phyloP scores from a whole-genome alignment of 2,329 filamentous ascomycete species.

The Paecilomyces niveus region DNA sequence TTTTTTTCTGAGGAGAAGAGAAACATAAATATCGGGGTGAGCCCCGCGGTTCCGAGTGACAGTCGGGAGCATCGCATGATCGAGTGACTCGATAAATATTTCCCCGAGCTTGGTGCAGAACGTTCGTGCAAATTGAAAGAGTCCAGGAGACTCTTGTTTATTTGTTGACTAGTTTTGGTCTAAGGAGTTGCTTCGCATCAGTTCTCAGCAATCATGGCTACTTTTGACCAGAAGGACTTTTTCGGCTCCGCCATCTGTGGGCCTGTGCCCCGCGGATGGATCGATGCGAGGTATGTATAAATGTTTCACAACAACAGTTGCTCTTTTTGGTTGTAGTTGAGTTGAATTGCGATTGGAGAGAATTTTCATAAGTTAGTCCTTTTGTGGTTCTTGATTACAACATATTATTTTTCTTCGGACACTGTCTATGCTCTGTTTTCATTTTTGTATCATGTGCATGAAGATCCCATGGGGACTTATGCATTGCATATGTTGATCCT shows the following conservation, averaged over 20 bases:
- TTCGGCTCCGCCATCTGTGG: slow-evolving; percentile 30
- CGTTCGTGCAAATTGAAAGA: neutral
- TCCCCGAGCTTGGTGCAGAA: neutral
- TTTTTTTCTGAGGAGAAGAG: neutral
- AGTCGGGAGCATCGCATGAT: neutral
- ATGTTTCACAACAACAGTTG: neutral
- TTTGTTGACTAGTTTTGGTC: neutral
- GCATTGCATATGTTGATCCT: neutral
- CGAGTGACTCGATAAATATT: neutral
- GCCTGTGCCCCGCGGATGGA: slow-evolving; percentile 25
- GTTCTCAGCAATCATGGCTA: slow-evolving; percentile 13
- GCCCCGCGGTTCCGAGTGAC: neutral
- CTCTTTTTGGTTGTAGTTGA: neutral
- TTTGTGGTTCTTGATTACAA: neutral
- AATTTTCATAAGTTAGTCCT: neutral
- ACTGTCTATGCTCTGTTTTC: neutral
- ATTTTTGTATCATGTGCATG: neutral
- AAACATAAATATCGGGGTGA: neutral
- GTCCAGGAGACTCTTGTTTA: neutral
- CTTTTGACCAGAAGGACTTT: slow-evolving; percentile 20
- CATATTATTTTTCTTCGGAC: neutral
- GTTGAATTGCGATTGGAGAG: no score
- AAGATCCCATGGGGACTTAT: neutral
- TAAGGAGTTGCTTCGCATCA: neutral
- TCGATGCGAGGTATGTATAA: slow-evolving; percentile 27